Evolutionary conservation across 2,329 filamentous ascomycete species (phyloP), one percentile per base, ranked within the genome.

Genomic region (Aspergillus bombycis): DNA sequence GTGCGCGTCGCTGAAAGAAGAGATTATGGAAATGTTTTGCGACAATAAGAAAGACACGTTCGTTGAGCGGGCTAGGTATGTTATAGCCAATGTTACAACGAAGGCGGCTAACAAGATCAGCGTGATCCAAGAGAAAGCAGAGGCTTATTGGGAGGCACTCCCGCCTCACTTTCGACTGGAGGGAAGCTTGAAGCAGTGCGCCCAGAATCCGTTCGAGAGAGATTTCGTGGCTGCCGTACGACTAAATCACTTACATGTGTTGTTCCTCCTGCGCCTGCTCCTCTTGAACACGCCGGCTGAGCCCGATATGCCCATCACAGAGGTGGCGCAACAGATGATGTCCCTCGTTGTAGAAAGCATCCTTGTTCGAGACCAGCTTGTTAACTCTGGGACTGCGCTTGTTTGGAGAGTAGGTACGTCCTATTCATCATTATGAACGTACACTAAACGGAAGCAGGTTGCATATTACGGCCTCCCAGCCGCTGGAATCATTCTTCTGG

Each of bases 391-490:
- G 2, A 73, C 71, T 1, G 65, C 70, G 32, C 64, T 74, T 9
- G 64, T 72, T 16, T 74, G 71, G 71, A 74, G 74, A 62, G 72
- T 73, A 63, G 4, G 23, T 4, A 6, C 23, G n/a, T 16, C 19
- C 28, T 52, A 53, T 32, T 21, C 11, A 32, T 28, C 16, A 32
- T 10, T 4, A 21, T 21, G 16, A 8, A 12, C 3, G 2, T 11
- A n/a, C 2, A 45, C 16, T 52, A n/a, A 59, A 38, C 11, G 54
- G 6, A 10, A 7, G 43, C 19, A 74, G 71, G 67, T 75, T 7
- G 69, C 68, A 14, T 67, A 74, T 36, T 74, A 74, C 41, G 71
- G 71, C 14, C 73, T 74, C 8, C 73, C 73, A 6, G 72, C 71
- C 1, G 72, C 71, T 3, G 73, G 71, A 19, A 74, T 74, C 0